Percentiles rank a stretch among this genome's conserved stretches.
These are phyloP conservation scores for Karstenula rhodostoma DNA, from an alignment of 2,329 filamentous ascomycete species.

Conservation along the genomic window DNA sequence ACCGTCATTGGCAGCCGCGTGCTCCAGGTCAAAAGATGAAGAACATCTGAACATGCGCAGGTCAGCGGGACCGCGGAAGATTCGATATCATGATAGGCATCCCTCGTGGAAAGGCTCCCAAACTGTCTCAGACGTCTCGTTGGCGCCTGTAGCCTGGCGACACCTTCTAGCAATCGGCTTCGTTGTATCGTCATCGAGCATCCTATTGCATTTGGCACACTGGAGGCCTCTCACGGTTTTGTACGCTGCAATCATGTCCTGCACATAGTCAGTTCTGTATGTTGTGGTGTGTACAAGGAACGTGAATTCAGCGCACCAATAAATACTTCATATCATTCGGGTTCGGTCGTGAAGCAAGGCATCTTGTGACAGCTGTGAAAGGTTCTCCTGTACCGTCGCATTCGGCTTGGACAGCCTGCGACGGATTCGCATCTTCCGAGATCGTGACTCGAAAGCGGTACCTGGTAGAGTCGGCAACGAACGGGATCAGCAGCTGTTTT, in stretches of 20 bases:
- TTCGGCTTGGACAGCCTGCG: slow-evolving; percentile 37
- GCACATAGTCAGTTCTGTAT: slow-evolving; percentile 21
- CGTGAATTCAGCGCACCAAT: slow-evolving; percentile 37
- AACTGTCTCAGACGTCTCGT: slow-evolving; percentile 28
- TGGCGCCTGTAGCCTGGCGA: slow-evolving; percentile 26
- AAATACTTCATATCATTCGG: slow-evolving; percentile 42
- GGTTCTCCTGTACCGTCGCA: slow-evolving; percentile 41
- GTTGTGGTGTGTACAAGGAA: background rate
- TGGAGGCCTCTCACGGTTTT: slow-evolving; percentile 38
- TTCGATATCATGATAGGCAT: slow-evolving; percentile 33
- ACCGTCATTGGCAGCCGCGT: slow-evolving; percentile 12
- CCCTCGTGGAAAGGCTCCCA: slow-evolving; percentile 51
- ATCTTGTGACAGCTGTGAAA: slow-evolving; percentile 42
- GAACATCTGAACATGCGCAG: background rate
- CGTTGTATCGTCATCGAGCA: slow-evolving; percentile 37
- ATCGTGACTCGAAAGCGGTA: slow-evolving; percentile 41
- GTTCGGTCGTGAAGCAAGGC: slow-evolving; percentile 42
- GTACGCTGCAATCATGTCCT: slow-evolving; percentile 53
- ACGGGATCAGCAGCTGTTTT: slow-evolving; percentile 32
- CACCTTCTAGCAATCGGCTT: slow-evolving; percentile 44
- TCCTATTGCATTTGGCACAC: slow-evolving; percentile 44
- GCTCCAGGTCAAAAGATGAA: background rate
- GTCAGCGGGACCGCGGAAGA: background rate
- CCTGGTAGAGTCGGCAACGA: slow-evolving; percentile 33
- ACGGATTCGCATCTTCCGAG: slow-evolving; percentile 35